phyloP scores from a whole-genome alignment of 2,329 filamentous ascomycete genomes.

The Cladosporium velox region DNA sequence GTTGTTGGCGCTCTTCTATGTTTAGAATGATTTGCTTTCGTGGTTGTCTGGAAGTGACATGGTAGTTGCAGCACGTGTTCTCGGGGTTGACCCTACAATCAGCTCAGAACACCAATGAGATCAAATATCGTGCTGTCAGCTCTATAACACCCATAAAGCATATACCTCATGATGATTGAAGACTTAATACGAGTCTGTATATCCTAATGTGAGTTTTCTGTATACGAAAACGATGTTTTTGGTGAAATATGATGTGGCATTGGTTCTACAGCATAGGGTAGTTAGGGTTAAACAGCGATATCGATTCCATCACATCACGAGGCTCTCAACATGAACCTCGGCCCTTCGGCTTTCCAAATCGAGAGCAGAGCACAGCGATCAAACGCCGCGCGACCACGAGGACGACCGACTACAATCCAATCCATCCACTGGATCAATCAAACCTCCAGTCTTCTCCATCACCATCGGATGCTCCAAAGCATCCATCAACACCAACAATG shows the following conservation, averaged over 20 bases:
- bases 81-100: neutral
- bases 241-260: neutral
- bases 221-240: neutral
- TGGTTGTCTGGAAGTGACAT: neutral
- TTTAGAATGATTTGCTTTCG: neutral
- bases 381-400: constrained; percentile 13
- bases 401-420: neutral
- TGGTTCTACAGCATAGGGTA: neutral
- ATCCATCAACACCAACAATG: neutral
- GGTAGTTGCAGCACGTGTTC: neutral
- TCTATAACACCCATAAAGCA: neutral
- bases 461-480: neutral
- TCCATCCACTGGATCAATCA: neutral
- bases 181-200: neutral
- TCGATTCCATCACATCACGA: neutral
- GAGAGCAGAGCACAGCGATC: constrained; percentile 2
- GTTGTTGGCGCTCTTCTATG: too few species aligned
- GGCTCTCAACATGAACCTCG: neutral
- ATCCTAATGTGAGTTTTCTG: neutral
- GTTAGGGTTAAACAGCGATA: neutral
- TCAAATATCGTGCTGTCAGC: neutral
- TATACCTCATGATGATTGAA: neutral
- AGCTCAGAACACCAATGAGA: neutral
- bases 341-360: constrained; percentile 13
- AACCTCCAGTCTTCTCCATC: neutral